Evolutionary conservation across 176 grass and related monocot genomes (phyloP), one percentile per base, ranked within the genome.

Genomic region (Triticum monococcum): DNA sequence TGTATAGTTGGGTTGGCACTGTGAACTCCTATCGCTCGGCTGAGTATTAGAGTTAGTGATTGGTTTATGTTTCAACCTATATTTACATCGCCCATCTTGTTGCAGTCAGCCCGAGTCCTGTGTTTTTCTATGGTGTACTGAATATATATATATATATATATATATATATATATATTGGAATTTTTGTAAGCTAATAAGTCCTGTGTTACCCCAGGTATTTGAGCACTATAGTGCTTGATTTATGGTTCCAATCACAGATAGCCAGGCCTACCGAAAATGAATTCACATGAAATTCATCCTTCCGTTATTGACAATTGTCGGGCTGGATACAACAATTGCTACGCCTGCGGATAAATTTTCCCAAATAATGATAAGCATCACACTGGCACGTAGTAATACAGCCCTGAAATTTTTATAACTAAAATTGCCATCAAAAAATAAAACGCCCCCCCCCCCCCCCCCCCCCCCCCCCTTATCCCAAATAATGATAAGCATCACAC

Each of bases 1-100:
- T 91, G 82, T 91, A 91, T 91, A 91, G 86, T 82, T 91, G 77
- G 86, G 82, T 91, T 91, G 82, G 54, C 86, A 88, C 89, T 88
- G 82, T 62, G 56, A 85, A 85, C 78, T 88, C 57, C 77, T 72
- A 70, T 69, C 13, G 36, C 79, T 91, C 64, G 52, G 82, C 50
- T 81, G 62, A 68, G 68, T 88, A 81, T 81, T 88, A 88, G 81
- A 88, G 70, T 56, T 84, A 91, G 85, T 69, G 77, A 88, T 85
- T 77, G 37, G 37, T 84, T 91, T 74, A 68, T 85, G 68, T 85
- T 81, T 75, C 59, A 80, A 87, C 74, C 64, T 84, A 84, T 84
- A 80, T 91, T 88, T 87, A 8, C 63, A 18, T 85, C n/a, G 50
- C 54, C 74, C 74, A 62, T 82, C 63, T 81, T 88, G 46, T 88